Conservation (phyloP, 23 red algal genomes). For the Gracilaria domingensis region DNA sequence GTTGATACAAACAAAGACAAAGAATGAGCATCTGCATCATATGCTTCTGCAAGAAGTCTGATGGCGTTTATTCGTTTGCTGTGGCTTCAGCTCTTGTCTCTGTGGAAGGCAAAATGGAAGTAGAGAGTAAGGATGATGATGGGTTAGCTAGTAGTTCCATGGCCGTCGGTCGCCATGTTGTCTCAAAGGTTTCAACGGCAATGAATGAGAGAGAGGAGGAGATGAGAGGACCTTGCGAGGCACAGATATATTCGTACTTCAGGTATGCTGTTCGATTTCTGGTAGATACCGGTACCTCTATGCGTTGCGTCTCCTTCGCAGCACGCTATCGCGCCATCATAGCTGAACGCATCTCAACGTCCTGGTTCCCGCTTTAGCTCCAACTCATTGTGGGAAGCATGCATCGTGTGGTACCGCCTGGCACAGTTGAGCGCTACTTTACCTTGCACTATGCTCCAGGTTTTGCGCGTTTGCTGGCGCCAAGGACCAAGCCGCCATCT, state of each 20-base stretch:
- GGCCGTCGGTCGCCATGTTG: conserved; percentile 1
- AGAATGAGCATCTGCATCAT: conserved; percentile 16
- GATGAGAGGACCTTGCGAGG: conserved; percentile 3
- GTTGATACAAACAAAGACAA: conserved; percentile 18
- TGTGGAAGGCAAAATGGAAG: background rate
- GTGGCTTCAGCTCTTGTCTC: conserved; percentile 5
- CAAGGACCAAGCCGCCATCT: conserved; percentile 6
- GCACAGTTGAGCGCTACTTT: conserved; percentile 67
- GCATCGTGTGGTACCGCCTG: conserved; percentile 46
- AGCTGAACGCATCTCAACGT: too few relatives aligned
- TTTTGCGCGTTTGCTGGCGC: conserved; percentile 22
- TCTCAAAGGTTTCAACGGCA: conserved; percentile 12
- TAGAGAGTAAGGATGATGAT: background rate
- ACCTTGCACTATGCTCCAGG: conserved; percentile 60
- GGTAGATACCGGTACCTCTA: too few relatives aligned
- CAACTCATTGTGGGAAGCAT: background rate
- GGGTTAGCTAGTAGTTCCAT: background rate
- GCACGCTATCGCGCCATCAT: too few relatives aligned
- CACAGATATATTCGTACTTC: background rate
- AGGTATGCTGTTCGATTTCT: background rate
- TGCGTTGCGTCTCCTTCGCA: too few relatives aligned
- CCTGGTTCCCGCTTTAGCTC: too few relatives aligned
- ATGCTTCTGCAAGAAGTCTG: conserved; percentile 8
- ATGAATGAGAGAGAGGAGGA: conserved; percentile 1
- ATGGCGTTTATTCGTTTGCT: conserved; percentile 1